phyloP scores from a whole-genome alignment of 148 eudicot species.

The Rhododendron ferrugineum region DNA sequence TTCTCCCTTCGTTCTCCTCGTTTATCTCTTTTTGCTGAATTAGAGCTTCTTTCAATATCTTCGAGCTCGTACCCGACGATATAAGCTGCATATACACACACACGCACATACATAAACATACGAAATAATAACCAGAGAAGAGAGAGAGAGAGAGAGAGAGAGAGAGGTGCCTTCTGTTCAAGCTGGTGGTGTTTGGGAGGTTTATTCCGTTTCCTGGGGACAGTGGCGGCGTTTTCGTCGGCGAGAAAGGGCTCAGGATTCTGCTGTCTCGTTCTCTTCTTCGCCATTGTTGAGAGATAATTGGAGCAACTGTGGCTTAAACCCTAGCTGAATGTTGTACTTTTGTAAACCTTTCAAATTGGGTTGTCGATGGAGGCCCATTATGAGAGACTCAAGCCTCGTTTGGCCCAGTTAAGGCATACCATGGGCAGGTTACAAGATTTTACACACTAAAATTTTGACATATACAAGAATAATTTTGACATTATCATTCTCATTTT shows the following conservation, averaged over 20 bases:
- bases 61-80: constrained; percentile 56
- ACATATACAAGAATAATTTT: no score
- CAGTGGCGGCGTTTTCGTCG: constrained; percentile 22
- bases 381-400: neutral
- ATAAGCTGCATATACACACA: constrained; percentile 40
- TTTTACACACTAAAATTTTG: no score
- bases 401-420: neutral
- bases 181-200: constrained; percentile 59
- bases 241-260: constrained; percentile 59
- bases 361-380: neutral
- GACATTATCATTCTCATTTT: no score
- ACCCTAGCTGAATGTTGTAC: neutral
- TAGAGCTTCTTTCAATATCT: constrained; percentile 67
- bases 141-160: neutral
- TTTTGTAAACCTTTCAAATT: neutral
- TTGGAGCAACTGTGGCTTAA: neutral
- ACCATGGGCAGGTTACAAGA: no score
- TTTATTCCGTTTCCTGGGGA: constrained; percentile 43
- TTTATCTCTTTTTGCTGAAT: constrained; percentile 77
- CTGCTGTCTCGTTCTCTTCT: constrained; percentile 42
- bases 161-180: constrained; percentile 29
- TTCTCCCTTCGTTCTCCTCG: constrained; percentile 45
- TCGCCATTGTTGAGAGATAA: constrained; percentile 31
- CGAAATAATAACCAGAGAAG: neutral
- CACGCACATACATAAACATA: neutral